These are phyloP conservation scores for Rosellinia necatrix DNA, from an alignment of 2,329 filamentous ascomycete genomes.

Conservation along the genomic window DNA sequence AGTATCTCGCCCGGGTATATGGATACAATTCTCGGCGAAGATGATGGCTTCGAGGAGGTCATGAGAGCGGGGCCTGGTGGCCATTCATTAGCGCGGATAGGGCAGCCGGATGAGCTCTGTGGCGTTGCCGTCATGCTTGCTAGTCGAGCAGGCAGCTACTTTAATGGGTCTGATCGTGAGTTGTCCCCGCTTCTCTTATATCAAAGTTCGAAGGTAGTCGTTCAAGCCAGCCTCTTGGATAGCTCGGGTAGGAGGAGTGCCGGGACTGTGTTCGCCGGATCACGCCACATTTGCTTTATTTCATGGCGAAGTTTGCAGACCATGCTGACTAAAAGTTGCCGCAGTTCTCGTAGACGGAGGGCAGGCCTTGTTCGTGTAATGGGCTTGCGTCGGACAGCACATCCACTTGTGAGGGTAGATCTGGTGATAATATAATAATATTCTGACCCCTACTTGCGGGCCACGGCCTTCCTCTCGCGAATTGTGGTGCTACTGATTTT, in stretches of 20 bases:
- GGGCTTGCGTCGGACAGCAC: background rate
- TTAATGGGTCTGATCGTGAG: constrained; percentile 65
- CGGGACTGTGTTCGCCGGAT: too few relatives aligned
- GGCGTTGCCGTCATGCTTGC: constrained; percentile 65
- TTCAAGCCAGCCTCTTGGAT: background rate
- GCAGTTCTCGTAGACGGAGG: constrained; percentile 65
- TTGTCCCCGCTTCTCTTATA: background rate
- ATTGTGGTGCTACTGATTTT: constrained; percentile 96
- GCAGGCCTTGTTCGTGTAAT: constrained; percentile 41
- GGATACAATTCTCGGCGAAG: constrained; percentile 75
- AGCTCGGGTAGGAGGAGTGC: background rate
- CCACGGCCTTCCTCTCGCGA: constrained; percentile 51
- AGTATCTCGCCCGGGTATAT: constrained; percentile 75
- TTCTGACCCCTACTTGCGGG: constrained; percentile 16
- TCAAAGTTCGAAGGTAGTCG: background rate
- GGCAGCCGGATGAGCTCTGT: constrained; percentile 64
- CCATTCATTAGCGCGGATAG: constrained; percentile 70
- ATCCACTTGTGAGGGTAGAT: background rate
- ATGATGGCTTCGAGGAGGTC: constrained; percentile 58
- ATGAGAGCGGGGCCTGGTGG: constrained; percentile 60
- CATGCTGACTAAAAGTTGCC: constrained; percentile 5
- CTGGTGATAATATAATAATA: background rate
- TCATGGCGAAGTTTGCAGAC: too few relatives aligned
- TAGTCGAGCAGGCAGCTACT: constrained; percentile 66
- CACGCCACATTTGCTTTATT: background rate